Evolutionary conservation across 1,139 yeast genomes (phyloP), one percentile per base, ranked within the genome.

Genomic region (Blastobotrys apis): DNA sequence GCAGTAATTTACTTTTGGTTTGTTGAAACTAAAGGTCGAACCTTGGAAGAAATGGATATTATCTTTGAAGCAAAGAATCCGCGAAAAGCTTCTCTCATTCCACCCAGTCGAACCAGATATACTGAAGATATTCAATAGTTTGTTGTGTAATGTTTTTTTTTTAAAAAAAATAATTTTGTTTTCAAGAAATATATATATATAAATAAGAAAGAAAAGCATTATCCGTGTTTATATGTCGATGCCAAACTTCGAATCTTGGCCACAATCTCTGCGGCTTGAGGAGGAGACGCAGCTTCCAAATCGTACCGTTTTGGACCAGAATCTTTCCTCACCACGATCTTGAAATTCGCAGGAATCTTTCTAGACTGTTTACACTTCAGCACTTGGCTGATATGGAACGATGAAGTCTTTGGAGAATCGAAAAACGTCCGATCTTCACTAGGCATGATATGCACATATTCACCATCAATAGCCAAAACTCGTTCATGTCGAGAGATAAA

Each of bases 401-500:
- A 83, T 29, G 90, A 80, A 0, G 96, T 90, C 60, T 90, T 90
- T 54, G 84, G 78, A 50, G 84, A 81, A 45, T 80, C 82, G 53
- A 80, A 78, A 76, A 80, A 71, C 37, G 74, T 75, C 54, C 78
- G 77, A 44, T 80, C 80, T 49, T 82, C 85, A 1, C 90, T 80
- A 1, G 97, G 97, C 56, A 90, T 80, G 43, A 92, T 75, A 60
- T 90, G 94, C 13, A 92, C 80, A 59, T 88, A 90, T 57, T 88
- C 96, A 16, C 97, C 97, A 63, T 92, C 97, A 35, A 92, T 77
- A 1, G 94, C 90, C 39, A 92, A 69, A 1, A 88, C 78, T 54
- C 94, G 78, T 53, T 90, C 95, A 50, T 87, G 86, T 43, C 88
- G 76, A 47, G 81, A 80, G 51, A 84, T 78, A 56, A 92, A 82